Percentiles rank a stretch among this genome's conserved stretches.
Conservation (phyloP, 2,329 filamentous ascomycete species). For the Penicillium sp. region DNA sequence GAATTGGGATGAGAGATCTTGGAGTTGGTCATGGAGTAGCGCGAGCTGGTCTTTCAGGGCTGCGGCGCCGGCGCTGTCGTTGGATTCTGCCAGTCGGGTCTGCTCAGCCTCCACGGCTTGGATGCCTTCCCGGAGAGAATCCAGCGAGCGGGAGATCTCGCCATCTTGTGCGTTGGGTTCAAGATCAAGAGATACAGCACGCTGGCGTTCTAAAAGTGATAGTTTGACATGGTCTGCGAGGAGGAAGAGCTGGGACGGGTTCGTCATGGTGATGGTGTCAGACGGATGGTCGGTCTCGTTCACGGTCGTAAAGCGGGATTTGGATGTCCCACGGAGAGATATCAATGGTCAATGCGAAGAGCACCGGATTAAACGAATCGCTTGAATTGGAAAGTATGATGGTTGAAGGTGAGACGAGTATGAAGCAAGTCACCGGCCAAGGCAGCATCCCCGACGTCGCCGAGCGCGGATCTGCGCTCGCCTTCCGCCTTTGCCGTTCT, state of each 20-base stretch:
- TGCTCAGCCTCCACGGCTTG: conserved; percentile 62
- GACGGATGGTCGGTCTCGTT: conserved; percentile 3
- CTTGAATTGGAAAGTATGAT: conserved; percentile 1
- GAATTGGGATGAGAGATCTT: conserved; percentile 76
- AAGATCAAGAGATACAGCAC: conserved; percentile 74
- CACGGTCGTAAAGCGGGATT: not conserved
- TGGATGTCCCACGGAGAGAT: not conserved
- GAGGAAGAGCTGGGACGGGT: conserved; percentile 73
- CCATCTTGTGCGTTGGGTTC: conserved; percentile 77
- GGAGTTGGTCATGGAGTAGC: conserved; percentile 67
- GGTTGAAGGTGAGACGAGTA: conserved; percentile 13
- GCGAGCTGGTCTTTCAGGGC: conserved; percentile 62
- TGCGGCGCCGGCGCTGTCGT: conserved; percentile 45
- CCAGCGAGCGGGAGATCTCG: conserved; percentile 81
- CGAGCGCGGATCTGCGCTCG: conserved; percentile 17
- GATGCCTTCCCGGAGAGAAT: conserved; percentile 78
- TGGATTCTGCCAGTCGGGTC: conserved; percentile 56
- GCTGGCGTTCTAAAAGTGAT: conserved; percentile 84
- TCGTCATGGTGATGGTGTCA: conserved; percentile 43
- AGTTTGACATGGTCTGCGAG: conserved; percentile 96
- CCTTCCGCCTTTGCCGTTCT: conserved; percentile 19
- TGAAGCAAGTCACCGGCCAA: conserved; percentile 7
- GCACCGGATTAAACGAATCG: not conserved
- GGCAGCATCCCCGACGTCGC: conserved; percentile 11
- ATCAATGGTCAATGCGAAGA: conserved; percentile 3